Evolutionary conservation across 2,329 filamentous ascomycete genomes (phyloP), one percentile per base, ranked within the genome.

Genomic region (Paraphoma chrysanthemicola): DNA sequence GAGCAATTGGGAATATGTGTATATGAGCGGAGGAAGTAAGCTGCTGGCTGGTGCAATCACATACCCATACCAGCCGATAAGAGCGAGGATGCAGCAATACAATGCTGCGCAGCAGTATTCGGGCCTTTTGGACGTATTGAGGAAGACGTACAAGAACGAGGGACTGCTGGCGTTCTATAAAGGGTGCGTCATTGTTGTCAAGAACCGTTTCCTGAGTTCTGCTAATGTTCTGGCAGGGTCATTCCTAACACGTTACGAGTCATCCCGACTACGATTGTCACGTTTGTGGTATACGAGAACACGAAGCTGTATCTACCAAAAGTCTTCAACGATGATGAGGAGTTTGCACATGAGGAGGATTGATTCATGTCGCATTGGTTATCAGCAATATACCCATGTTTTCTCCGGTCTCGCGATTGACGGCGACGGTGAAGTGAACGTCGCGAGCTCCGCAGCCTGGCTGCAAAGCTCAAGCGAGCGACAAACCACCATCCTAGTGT

Each of bases 271-370:
- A 98, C 95, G 3, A 96, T 95, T 86, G 92, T 97, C 51, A 98
- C 94, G 1, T 98, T 99, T 74, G 78, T 99, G 68, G 93, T 98
- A 23, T 98, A 98, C 78, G 95, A 99, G 81, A 98, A 98, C 77
- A 89, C 90, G 57, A 93, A 90, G 78, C 87, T 85, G 64, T 89
- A 91, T 73, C 74, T 96, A 36, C 81, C 81, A 5, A 72, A 73
- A 45, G 63, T 80, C 30, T 79, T 76, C 41, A 54, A 66, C 12
- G 71, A 77, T 18, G 73, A 75, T 23, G 74, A 74, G 50, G 51
- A 70, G 57, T 59, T 72, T 64, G 66, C 63, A 43, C 68, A 74
- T 48, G 72, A 74, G 11, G 73, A 74, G 52, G 73, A 72, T 51
- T 76, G 61, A 66, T 3, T 10, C 7, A 6, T 10, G 7, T 7